These are phyloP conservation scores for Penicillium maclennaniae DNA, from an alignment of 495 filamentous ascomycete species.

Conservation along the genomic window DNA sequence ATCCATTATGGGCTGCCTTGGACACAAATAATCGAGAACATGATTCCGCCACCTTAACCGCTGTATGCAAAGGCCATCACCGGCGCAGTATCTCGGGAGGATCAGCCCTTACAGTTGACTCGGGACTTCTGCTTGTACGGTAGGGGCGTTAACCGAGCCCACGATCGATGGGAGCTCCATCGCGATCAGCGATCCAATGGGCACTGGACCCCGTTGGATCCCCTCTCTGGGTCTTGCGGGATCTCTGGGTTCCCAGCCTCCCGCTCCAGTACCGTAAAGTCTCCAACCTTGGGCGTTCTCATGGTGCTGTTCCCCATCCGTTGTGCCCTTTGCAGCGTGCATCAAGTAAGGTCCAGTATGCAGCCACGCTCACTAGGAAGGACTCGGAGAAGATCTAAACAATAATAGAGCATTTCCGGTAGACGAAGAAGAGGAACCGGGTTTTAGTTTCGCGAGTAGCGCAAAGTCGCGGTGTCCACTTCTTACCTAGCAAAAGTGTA, in stretches of 20 bases:
- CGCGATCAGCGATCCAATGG: neutral
- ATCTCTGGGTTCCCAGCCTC: neutral
- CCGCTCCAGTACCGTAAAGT: neutral
- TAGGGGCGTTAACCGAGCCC: constrained; percentile 1
- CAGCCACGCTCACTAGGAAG: constrained; percentile 11
- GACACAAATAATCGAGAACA: neutral
- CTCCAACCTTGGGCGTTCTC: neutral
- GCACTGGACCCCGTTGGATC: neutral
- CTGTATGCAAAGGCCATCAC: constrained; percentile 14
- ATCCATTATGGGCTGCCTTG: neutral
- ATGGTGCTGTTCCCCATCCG: neutral
- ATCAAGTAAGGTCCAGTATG: constrained; percentile 25
- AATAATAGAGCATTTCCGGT: constrained; percentile 7
- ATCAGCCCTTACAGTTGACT: constrained; percentile 13
- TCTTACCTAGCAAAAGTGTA: constrained; percentile 10
- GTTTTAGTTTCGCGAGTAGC: constrained; percentile 17
- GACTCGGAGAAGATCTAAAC: constrained; percentile 27
- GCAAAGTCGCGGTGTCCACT: constrained; percentile 8
- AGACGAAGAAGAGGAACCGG: neutral
- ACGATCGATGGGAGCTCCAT: constrained; percentile 1
- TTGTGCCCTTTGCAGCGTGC: constrained; percentile 15
- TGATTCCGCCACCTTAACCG: neutral
- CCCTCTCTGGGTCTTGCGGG: neutral
- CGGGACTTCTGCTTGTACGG: neutral
- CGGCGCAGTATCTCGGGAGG: constrained; percentile 14